A percentile compares a stretch with the other conserved stretches of the same genome.
phyloP scores from a whole-genome alignment of 1,139 yeast genomes.

The Kurtzmaniella natalensis region DNA sequence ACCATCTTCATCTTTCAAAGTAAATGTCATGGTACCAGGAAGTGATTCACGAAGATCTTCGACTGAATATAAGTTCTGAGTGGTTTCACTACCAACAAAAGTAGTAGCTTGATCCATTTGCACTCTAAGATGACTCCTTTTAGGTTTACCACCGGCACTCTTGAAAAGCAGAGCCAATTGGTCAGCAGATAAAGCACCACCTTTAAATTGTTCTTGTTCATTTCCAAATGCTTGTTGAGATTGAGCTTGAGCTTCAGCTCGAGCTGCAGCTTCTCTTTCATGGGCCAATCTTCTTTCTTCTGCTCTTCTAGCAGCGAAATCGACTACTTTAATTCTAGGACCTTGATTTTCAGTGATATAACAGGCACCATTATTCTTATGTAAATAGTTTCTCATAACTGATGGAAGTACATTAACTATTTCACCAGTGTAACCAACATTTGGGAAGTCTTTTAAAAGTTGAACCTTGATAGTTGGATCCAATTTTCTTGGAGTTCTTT shows the following conservation, averaged over 20 bases:
- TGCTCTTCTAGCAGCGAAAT: constrained; percentile 15
- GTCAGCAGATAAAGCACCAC: constrained; percentile 31
- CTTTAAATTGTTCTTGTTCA: constrained; percentile 7
- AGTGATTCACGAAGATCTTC: constrained; percentile 6
- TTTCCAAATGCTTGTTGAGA: constrained; percentile 4
- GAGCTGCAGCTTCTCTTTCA: constrained; percentile 8
- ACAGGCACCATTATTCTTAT: constrained; percentile 67
- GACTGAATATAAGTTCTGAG: constrained; percentile 1
- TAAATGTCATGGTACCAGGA: constrained; percentile 1
- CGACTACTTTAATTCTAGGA: constrained; percentile 61
- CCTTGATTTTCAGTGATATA: constrained; percentile 53
- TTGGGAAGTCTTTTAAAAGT: constrained; percentile 60
- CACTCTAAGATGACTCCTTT: too few species aligned
- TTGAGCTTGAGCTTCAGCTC: constrained; percentile 6
- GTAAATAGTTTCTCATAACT: constrained; percentile 75
- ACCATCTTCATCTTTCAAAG: not conserved
- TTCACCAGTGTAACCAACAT: constrained; percentile 65
- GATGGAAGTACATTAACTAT: constrained; percentile 76
- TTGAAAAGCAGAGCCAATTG: constrained; percentile 36
- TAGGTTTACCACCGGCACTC: constrained; percentile 24
- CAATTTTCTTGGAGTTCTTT: constrained; percentile 14
- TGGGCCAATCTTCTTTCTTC: constrained; percentile 10
- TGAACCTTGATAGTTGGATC: constrained; percentile 57
- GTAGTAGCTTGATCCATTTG: constrained; percentile 2
- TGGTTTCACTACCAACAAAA: not conserved